Evolutionary conservation across 257 asterid genomes (phyloP).

Genomic region (Thymus quinquecostatus): DNA sequence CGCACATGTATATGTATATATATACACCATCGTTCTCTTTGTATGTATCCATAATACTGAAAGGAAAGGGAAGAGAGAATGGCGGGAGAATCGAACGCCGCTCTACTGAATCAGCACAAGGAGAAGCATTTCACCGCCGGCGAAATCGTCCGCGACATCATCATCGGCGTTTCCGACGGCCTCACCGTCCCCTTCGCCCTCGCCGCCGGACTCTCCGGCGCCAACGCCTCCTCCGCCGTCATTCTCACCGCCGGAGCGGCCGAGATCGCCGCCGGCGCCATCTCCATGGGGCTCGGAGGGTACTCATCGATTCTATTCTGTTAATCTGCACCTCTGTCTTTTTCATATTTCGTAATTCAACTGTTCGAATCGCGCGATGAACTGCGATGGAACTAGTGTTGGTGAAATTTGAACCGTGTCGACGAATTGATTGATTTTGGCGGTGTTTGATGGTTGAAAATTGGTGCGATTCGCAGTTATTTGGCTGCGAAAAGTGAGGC

Average conservation of each 20-base stretch:
- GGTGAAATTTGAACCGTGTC: background rate
- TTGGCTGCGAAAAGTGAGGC: slow-evolving; percentile 96
- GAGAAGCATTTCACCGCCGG: slow-evolving; percentile 96
- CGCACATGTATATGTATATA: background rate
- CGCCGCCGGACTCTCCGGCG: slow-evolving; percentile 96
- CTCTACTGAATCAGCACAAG: slow-evolving; percentile 58
- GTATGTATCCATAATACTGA: no score
- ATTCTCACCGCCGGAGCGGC: slow-evolving; percentile 95
- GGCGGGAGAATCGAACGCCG: slow-evolving; percentile 49
- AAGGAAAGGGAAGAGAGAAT: slow-evolving; percentile 17
- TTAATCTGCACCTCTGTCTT: background rate
- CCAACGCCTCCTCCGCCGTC: slow-evolving; percentile 85
- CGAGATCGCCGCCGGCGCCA: slow-evolving; percentile 97
- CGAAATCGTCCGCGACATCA: slow-evolving; percentile 84
- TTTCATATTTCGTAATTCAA: background rate
- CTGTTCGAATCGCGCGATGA: no score
- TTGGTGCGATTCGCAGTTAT: slow-evolving; percentile 44
- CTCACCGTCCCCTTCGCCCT: slow-evolving; percentile 96
- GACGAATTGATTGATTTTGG: background rate
- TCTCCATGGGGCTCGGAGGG: slow-evolving; percentile 99
- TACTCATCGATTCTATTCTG: slow-evolving; percentile 6
- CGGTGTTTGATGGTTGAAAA: background rate
- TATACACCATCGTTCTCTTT: background rate
- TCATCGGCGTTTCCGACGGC: slow-evolving; percentile 95
- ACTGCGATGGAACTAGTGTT: background rate